phyloP scores from a whole-genome alignment of 352 stramenopile species.

The Ochromonadaceae sp. region DNA sequence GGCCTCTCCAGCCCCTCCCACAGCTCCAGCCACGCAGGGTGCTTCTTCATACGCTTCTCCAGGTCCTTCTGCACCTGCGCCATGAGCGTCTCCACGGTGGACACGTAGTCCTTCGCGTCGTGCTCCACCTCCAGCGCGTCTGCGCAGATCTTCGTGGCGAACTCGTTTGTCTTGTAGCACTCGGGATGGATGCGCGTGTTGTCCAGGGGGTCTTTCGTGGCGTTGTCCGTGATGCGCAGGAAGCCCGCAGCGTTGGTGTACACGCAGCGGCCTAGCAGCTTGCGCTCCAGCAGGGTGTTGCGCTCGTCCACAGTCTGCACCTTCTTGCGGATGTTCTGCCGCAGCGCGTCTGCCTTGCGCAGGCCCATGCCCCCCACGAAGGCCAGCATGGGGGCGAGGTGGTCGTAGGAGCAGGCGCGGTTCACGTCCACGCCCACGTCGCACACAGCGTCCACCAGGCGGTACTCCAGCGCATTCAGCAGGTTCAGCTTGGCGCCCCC shows the following conservation, averaged over 20 bases:
- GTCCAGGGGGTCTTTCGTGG: constrained; percentile 31
- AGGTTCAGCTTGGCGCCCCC: neutral
- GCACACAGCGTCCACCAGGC: constrained; percentile 16
- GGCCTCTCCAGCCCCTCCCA: no score
- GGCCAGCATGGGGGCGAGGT: constrained; percentile 2
- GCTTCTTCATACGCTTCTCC: constrained; percentile 8
- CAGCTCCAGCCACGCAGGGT: constrained; percentile 10
- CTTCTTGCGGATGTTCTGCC: constrained; percentile 7
- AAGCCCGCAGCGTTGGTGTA: constrained; percentile 34
- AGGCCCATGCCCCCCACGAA: constrained; percentile 14
- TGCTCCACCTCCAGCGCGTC: constrained; percentile 27
- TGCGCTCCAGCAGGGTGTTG: neutral
- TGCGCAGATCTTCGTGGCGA: constrained; percentile 31
- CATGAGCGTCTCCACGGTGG: neutral
- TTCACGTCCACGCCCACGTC: constrained; percentile 22
- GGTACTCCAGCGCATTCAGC: constrained; percentile 4
- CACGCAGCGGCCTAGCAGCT: constrained; percentile 27
- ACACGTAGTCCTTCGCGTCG: neutral
- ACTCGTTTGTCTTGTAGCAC: constrained; percentile 34
- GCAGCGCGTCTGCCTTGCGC: constrained; percentile 12
- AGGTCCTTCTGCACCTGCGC: neutral
- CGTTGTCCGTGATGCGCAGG: constrained; percentile 24
- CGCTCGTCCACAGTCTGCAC: neutral
- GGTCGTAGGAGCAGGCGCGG: neutral
- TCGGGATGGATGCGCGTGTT: constrained; percentile 37